phyloP scores from a whole-genome alignment of 345 rosid species.

The Populus euphratica region DNA sequence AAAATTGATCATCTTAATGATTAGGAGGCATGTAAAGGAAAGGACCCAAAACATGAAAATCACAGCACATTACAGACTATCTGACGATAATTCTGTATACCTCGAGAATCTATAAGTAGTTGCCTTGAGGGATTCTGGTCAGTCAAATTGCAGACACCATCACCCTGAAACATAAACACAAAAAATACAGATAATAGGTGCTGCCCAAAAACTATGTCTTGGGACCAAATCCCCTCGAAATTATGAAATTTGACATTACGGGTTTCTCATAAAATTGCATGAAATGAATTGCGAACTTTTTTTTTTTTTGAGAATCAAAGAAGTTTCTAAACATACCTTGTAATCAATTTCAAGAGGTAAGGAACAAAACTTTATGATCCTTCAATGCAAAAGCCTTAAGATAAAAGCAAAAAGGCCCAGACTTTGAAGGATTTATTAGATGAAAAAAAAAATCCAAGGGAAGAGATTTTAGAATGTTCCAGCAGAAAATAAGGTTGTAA shows the following conservation, averaged over 20 bases:
- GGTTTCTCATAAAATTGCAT: neutral
- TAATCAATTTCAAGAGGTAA: neutral
- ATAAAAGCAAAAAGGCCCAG: constrained; percentile 13
- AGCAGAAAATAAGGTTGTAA: constrained; percentile 4
- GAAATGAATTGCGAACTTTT: neutral
- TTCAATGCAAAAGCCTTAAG: constrained; percentile 22
- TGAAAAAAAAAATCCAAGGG: constrained; percentile 7
- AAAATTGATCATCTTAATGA: neutral
- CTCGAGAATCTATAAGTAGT: constrained; percentile 5
- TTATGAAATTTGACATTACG: neutral
- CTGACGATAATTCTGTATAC: neutral
- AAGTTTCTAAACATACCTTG: constrained; percentile 25
- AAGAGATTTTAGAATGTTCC: constrained; percentile 14
- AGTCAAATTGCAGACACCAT: constrained; percentile 20
- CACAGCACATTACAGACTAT: neutral
- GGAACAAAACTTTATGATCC: constrained; percentile 25
- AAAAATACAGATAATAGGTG: neutral
- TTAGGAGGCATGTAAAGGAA: neutral
- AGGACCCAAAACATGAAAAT: neutral
- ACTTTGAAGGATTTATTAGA: constrained; percentile 3
- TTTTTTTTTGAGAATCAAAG: neutral
- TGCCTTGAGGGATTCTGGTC: neutral
- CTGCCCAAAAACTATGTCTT: neutral
- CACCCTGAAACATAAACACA: constrained; percentile 15
- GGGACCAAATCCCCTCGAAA: neutral